Conservation (phyloP, 2,329 filamentous ascomycete genomes). For the Diatrype stigma region DNA sequence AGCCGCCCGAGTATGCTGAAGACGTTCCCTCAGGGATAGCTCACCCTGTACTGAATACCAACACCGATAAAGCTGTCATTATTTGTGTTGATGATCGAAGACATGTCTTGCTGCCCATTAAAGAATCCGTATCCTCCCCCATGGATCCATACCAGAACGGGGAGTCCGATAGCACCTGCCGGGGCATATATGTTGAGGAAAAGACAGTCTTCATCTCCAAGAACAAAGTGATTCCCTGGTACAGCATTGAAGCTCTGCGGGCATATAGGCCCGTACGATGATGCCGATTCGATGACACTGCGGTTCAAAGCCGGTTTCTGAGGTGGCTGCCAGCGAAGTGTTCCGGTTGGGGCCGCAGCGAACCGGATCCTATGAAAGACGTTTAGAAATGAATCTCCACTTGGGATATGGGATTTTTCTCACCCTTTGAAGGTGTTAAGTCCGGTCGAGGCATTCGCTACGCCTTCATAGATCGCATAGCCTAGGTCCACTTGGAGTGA, state of each 20-base stretch:
- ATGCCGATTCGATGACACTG: not conserved
- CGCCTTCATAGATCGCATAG: not conserved
- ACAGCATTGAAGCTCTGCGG: conserved; percentile 2
- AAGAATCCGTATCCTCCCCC: conserved; percentile 2
- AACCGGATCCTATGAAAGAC: not conserved
- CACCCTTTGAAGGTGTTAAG: conserved; percentile 1
- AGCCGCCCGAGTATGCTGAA: not conserved
- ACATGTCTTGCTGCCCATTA: conserved; percentile 1
- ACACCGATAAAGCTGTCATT: conserved; percentile 3
- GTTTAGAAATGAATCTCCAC: not conserved
- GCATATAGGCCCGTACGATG: not conserved
- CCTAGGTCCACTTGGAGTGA: not conserved
- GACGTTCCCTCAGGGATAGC: not conserved
- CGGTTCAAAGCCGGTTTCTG: not conserved
- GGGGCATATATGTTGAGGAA: conserved; percentile 4
- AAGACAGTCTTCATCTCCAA: conserved; percentile 2
- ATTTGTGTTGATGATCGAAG: conserved; percentile 1
- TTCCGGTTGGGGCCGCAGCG: conserved; percentile 1
- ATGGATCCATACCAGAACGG: conserved; percentile 5
- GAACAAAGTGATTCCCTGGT: not conserved
- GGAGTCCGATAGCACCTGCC: not conserved
- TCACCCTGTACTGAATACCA: conserved; percentile 3
- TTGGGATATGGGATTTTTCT: not conserved
- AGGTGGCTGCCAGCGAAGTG: conserved; percentile 3
- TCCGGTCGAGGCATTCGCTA: not conserved